These are phyloP conservation scores for Eremothecium sinecaudum DNA, from an alignment of 1,139 yeast genomes.

Conservation along the genomic window DNA sequence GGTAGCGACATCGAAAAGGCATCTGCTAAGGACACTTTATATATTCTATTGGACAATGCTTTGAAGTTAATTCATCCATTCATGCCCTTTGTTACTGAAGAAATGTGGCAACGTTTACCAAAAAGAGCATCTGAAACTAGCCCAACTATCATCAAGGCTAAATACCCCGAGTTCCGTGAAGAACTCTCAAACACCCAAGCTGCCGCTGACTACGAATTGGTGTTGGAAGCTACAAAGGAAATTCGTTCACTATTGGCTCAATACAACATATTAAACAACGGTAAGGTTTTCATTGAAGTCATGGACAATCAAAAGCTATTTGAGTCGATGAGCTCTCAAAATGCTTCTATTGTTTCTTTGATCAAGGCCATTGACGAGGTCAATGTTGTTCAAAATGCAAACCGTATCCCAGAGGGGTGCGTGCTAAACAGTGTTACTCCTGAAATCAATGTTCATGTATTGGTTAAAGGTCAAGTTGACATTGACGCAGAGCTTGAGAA, in stretches of 20 bases:
- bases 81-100: constrained; percentile 96
- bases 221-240: constrained; percentile 78
- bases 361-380: constrained; percentile 81
- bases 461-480: constrained; percentile 92
- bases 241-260: constrained; percentile 89
- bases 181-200: constrained; percentile 58
- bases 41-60: constrained; percentile 88
- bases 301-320: constrained; percentile 41
- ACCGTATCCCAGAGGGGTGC: constrained; percentile 76
- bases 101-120: constrained; percentile 98
- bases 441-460: constrained; percentile 73
- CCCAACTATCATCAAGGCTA: constrained; percentile 67
- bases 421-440: constrained; percentile 76
- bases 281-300: constrained; percentile 67
- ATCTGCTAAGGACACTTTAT: constrained; percentile 89
- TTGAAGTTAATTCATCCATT: constrained; percentile 90
- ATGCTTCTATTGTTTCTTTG: constrained; percentile 76
- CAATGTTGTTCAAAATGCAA: constrained; percentile 46
- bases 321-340: constrained; percentile 56
- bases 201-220: constrained; percentile 66
- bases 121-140: constrained; percentile 66
- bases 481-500: constrained; percentile 82
- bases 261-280: constrained; percentile 79
- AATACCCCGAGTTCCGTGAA: constrained; percentile 59
- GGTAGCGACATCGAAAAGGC: constrained; percentile 76